Evolutionary conservation across 352 stramenopile genomes (phyloP), one percentile per base, ranked within the genome.

Genomic region (Pythium aristosporum): DNA sequence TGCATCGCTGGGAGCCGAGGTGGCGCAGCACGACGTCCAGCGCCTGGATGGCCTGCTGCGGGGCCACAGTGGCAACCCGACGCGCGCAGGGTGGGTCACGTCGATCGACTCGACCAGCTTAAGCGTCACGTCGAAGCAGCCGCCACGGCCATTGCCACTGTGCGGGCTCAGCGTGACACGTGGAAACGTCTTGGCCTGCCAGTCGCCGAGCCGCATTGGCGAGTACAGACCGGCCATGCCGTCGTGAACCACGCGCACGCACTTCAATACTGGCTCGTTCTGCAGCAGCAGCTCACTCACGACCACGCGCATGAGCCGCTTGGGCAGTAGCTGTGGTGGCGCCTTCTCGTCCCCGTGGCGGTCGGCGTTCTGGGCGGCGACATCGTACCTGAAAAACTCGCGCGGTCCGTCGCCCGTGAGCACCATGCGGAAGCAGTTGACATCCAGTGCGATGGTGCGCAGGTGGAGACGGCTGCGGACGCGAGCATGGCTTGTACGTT

Each of bases 361-460:
- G 13, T 1, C 25, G 2, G 47, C 18, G 25, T 36, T 18, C 5
- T 48, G 25, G 15, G 30, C 48, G n/a, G 51, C 21, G 12, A 67
- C 52, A 18, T 67, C 61, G 61, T 67, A 61, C 43, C 57, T 56
- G 44, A 67, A 67, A 41, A 43, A 67, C 51, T 67, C 61, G 4
- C 13, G 39, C 18, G 61, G 42, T 2, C 6, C 52, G 41, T 36
- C 13, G n/a, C 6, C 5, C 0, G 2, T 23, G 11, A 58, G 47
- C 2, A 6, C 7, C 16, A 63, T 23, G 6, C 36, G 32, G 53
- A 43, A 62, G 53, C 43, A 68, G 47, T 68, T 68, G 9, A 63
- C 54, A 13, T 53, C 43, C 53, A 68, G 15, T 4, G 20, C 23
- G 15, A 61, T 25, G 48, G 36, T 46, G 4, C 18, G 42, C 18